Conservation (phyloP, 306 rosid species). For the Corylus americana region DNA sequence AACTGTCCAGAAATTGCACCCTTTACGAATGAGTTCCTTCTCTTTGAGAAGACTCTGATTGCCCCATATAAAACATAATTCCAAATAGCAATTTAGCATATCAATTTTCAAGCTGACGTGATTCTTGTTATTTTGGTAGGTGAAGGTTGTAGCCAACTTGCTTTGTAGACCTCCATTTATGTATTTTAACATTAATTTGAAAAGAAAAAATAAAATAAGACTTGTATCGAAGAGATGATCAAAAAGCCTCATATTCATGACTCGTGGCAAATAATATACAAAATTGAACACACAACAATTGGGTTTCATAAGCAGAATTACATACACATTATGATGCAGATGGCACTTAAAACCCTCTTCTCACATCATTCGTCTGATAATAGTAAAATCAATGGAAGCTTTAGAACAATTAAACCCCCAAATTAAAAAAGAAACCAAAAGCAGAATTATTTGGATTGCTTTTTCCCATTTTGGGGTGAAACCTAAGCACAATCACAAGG, state of each 20-base stretch:
- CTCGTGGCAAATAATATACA: too few relatives aligned
- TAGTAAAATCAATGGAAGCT: neutral
- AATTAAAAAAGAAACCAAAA: too few relatives aligned
- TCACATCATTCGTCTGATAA: neutral
- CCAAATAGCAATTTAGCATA: neutral
- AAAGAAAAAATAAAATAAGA: too few relatives aligned
- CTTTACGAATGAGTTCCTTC: neutral
- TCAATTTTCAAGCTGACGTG: too few relatives aligned
- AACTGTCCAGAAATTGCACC: neutral
- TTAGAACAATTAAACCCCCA: neutral
- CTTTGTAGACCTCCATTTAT: too few relatives aligned
- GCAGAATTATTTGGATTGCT: neutral
- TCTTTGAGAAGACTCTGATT: too few relatives aligned
- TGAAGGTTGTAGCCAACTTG: too few relatives aligned
- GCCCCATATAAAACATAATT: too few relatives aligned
- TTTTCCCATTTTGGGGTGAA: neutral
- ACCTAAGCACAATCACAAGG: constrained; percentile 82
- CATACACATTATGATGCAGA: neutral
- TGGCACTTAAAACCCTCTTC: neutral
- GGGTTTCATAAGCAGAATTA: neutral
- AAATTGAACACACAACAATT: neutral
- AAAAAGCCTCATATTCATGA: too few relatives aligned
- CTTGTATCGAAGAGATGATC: too few relatives aligned
- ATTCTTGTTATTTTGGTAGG: too few relatives aligned
- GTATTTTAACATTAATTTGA: too few relatives aligned